These are phyloP conservation scores for Mangifera indica DNA, from an alignment of 345 rosid species.

Conservation along the genomic window DNA sequence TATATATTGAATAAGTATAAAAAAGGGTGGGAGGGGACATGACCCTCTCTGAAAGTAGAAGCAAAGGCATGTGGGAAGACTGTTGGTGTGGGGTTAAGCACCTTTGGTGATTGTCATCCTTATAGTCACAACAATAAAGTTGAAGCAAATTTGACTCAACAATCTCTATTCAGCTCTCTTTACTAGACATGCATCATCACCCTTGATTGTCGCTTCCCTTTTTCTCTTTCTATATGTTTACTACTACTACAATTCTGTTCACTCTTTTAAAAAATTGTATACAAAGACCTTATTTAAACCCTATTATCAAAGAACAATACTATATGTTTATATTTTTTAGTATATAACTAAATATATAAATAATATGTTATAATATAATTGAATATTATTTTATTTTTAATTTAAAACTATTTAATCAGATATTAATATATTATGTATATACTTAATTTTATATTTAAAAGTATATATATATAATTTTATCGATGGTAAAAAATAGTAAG, in stretches of 20 bases:
- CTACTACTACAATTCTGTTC: not conserved
- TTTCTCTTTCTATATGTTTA: not conserved
- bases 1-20: too few relatives aligned
- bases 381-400: too few relatives aligned
- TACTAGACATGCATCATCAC: conserved; percentile 62
- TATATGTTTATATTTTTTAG: too few relatives aligned
- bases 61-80: conserved; percentile 43
- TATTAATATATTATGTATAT: too few relatives aligned
- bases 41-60: conserved; percentile 33
- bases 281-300: too few relatives aligned
- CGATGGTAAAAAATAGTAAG: too few relatives aligned
- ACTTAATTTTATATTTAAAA: too few relatives aligned
- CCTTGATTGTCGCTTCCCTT: conserved; percentile 44
- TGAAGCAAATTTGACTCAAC: conserved; percentile 13
- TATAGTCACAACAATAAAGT: not conserved
- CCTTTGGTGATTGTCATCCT: conserved; percentile 31
- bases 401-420: too few relatives aligned
- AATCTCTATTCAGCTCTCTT: conserved; percentile 48
- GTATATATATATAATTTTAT: too few relatives aligned
- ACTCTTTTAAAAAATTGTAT: not conserved
- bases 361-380: too few relatives aligned
- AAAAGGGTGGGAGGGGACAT: conserved; percentile 23
- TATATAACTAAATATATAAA: too few relatives aligned
- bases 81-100: conserved; percentile 33
- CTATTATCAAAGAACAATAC: too few relatives aligned